Evolutionary conservation across 495 filamentous ascomycete species (phyloP).

Genomic region (Cercophora newfieldiana): DNA sequence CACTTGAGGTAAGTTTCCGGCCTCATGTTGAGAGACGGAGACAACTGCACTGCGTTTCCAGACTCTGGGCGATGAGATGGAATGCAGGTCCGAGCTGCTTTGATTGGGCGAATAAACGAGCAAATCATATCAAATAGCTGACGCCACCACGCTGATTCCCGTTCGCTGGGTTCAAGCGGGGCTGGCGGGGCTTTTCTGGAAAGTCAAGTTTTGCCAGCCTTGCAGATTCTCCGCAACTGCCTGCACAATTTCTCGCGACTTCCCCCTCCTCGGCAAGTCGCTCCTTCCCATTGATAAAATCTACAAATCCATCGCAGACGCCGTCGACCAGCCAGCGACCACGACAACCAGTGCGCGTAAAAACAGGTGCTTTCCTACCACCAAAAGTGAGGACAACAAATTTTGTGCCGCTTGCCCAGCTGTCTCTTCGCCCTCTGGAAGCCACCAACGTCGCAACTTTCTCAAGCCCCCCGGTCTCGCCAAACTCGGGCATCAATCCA

Average conservation of each 20-base stretch:
- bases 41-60: too few species aligned
- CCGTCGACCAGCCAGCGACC: background rate
- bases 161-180: background rate
- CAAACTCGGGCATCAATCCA: background rate
- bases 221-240: background rate
- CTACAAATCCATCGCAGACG: background rate
- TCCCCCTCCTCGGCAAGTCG: background rate
- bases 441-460: background rate
- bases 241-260: background rate
- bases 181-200: background rate
- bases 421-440: background rate
- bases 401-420: background rate
- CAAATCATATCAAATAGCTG: background rate
- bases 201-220: background rate
- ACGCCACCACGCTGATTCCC: background rate
- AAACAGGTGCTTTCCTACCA: background rate
- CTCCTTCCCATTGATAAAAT: background rate
- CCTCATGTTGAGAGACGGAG: too few species aligned
- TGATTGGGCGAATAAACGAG: background rate
- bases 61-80: too few species aligned
- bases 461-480: background rate
- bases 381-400: background rate
- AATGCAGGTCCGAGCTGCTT: too few species aligned
- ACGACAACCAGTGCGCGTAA: background rate
- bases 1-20: too few species aligned